Evolutionary conservation across 2,329 filamentous ascomycete genomes (phyloP), one percentile per base, ranked within the genome.

Genomic region (Trichoderma cornu-damae): DNA sequence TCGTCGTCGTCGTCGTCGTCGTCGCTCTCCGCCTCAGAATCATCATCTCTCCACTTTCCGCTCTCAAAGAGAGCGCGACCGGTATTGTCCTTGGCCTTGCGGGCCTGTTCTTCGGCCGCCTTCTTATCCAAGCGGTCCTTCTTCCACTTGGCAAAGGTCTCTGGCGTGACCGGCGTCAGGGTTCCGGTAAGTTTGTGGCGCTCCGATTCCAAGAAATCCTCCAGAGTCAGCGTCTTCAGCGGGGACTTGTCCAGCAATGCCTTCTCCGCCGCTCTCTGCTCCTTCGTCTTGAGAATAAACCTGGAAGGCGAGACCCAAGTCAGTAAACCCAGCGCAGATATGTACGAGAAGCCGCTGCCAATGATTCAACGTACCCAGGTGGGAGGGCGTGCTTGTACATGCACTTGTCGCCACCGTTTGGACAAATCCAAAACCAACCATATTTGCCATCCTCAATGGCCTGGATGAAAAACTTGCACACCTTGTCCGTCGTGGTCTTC

Each of bases 361-460:
- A 42, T 49, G n/a, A n/a, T n/a, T n/a, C n/a, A 7, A 83, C 88
- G 69, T 84, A 95, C 89, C 94, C 94, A 68, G 92, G 89, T 66
- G 95, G 94, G 67, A 99, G 80, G 68, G 89, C 91, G 73, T 99
- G 94, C 75, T 89, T 92, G 72, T 99, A 99, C 87, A 94, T 97
- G 88, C 94, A 99, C 75, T 96, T 90, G 70, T 99, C 88, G 62
- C 89, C 93, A 63, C 91, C 92, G 69, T 97, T 97, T 46, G 94
- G 94, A 81, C 94, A 99, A 59, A 85, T 81, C 94, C 94, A 99
- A 76, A 99, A 97, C 94, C 94, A 99, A 61, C 94, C 94, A 68
- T 99, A 99, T 75, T 97, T 99, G 67, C 91, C 89, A 70, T 99
- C 94, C 75, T 99, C 94, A 61, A 99, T 94, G 24, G 94, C 94